Evolutionary conservation across 202 grass and related monocot genomes (phyloP).

Genomic region (Carex sylvatica): DNA sequence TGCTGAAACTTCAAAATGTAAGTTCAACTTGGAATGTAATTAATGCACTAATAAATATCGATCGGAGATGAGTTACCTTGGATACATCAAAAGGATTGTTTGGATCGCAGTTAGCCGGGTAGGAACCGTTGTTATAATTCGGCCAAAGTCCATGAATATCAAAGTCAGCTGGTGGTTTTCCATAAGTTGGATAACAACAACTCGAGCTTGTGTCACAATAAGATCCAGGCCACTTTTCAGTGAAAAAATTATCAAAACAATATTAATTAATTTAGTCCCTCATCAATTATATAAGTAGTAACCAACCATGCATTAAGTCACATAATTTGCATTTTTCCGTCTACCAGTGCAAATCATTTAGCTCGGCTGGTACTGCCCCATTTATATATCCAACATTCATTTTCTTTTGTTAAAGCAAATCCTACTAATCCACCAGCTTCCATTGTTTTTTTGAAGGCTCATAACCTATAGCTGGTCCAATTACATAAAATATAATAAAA

Average conservation of each 20-base stretch:
- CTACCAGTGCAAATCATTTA: background rate
- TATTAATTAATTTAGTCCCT: background rate
- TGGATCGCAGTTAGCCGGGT: background rate
- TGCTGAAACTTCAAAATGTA: no score
- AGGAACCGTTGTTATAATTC: background rate
- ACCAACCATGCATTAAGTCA: background rate
- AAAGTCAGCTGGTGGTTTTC: conserved; percentile 1
- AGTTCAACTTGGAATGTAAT: no score
- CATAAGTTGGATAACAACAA: background rate
- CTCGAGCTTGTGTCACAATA: background rate
- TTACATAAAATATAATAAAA: no score
- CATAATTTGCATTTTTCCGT: background rate
- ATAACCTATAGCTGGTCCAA: no score
- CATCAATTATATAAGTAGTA: background rate
- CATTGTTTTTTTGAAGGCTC: no score
- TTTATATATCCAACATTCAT: background rate
- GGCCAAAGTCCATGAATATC: background rate
- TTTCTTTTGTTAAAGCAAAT: background rate
- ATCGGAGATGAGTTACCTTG: background rate
- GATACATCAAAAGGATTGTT: conserved; percentile 1
- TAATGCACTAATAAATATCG: no score
- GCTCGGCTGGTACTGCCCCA: background rate
- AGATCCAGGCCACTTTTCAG: background rate
- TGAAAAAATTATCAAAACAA: background rate
- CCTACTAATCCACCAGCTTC: no score